Percentiles rank a stretch among this genome's conserved stretches.
phyloP scores from a whole-genome alignment of 2,329 filamentous ascomycete genomes.

The Whalleya microplaca region DNA sequence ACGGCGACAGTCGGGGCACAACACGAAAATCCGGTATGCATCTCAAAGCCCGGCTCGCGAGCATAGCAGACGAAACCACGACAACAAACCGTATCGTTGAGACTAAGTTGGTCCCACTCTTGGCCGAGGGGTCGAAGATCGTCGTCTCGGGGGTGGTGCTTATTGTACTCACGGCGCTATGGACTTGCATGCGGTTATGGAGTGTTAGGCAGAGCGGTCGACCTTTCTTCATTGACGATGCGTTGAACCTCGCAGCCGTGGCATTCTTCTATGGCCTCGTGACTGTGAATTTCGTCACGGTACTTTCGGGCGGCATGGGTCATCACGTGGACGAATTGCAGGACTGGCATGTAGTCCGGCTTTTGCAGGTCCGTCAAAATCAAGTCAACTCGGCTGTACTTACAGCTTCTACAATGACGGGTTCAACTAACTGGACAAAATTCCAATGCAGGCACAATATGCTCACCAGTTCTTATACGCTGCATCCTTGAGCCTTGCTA shows the following conservation, averaged over 20 bases:
- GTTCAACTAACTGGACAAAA: background rate
- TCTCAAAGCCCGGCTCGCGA: constrained; percentile 14
- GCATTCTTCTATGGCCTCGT: constrained; percentile 21
- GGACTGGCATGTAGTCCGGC: constrained; percentile 25
- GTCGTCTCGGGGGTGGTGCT: constrained; percentile 16
- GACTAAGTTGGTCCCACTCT: constrained; percentile 20
- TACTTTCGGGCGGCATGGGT: constrained; percentile 20
- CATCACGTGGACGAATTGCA: constrained; percentile 35
- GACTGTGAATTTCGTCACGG: constrained; percentile 18
- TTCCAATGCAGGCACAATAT: constrained; percentile 15
- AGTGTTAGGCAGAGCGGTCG: constrained; percentile 16
- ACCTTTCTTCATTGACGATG: constrained; percentile 19
- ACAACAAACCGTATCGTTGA: constrained; percentile 6
- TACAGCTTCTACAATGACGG: background rate
- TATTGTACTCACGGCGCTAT: constrained; percentile 19
- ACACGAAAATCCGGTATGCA: constrained; percentile 13
- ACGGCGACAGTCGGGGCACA: background rate
- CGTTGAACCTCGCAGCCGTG: constrained; percentile 18
- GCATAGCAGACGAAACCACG: constrained; percentile 3
- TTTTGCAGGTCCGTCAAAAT: constrained; percentile 20
- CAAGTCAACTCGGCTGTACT: background rate
- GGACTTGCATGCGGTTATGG: constrained; percentile 26
- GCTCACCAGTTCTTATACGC: constrained; percentile 24
- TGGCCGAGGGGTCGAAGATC: constrained; percentile 16
- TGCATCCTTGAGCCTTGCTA: constrained; percentile 19